Base-by-base conservation (phyloP, 768 basidiomycete genomes). In the Inosperma sp. region DNA sequence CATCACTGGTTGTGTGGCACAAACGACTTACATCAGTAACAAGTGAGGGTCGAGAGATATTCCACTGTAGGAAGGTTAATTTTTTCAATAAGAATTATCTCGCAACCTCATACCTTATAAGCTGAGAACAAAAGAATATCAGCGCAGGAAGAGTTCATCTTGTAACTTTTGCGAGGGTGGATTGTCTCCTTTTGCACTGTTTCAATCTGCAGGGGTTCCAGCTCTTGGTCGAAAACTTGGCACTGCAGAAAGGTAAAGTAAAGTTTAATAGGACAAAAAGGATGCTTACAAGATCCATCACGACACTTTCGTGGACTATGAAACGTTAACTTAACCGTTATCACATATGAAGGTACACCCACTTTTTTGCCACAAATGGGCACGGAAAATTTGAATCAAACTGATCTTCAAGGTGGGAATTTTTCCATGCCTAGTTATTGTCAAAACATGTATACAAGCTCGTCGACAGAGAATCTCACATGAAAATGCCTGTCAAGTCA, bases 121-220 rank as follows among this genome's bases (percentile, higher is more conserved):
- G 90, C 88, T 10, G 93, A 96, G 81, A 99, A 98, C 44, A 99
- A 77, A 16, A 99, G 76, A 63, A 99, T 95, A 63, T 99, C 96
- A 45, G 95, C 95, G 57, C 95, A 97, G n/a, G 93, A 95, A 7
- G 93, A 96, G 72, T 99, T 99, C 96, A 99, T 98, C 82, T 99
- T 99, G 82, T 99, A 99, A 77, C 93, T 96, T 78, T 97, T 97
- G 72, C 95, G 89, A 60, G 95, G 95, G 68, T 96, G 96, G 54
- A 99, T 99, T 0, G 96, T 97, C 70, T 99, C 96, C 70, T 99
- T 99, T 69, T 98, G 96, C 0, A 99, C 96, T 0, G 94, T 98
- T 76, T 98, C 96, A 60, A 99, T 99, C 59, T 97, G 93, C 13
- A 99, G 72, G 3, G 96, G 94, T 66, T 99, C 96, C 27, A 99